A percentile compares a stretch with the other conserved stretches of the same genome.
Evolutionary conservation across 106 monocot genomes (phyloP).

Genomic region (Phalaenopsis aphrodite): DNA sequence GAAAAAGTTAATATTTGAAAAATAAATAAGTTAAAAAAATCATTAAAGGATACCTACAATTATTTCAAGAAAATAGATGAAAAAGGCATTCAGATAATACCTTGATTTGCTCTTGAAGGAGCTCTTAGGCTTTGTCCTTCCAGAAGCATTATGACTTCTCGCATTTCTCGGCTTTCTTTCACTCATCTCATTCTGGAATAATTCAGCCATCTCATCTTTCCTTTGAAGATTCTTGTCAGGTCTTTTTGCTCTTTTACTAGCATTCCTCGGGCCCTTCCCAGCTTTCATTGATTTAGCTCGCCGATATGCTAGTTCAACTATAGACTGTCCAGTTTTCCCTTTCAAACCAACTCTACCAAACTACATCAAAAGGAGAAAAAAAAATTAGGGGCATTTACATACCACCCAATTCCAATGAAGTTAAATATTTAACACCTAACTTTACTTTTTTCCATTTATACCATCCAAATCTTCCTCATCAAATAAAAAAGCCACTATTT

Average conservation of each 20-base stretch:
- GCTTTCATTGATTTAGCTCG: constrained; percentile 82
- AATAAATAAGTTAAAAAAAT: neutral
- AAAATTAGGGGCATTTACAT: no score
- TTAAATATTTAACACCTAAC: no score
- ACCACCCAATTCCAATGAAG: no score
- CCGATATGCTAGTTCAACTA: constrained; percentile 66
- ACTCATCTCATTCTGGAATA: constrained; percentile 88
- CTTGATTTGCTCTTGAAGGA: constrained; percentile 96
- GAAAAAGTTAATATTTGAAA: neutral
- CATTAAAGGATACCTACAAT: neutral
- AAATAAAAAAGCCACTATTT: no score
- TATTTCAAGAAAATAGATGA: neutral
- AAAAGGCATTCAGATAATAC: constrained; percentile 13
- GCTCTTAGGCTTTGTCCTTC: constrained; percentile 51
- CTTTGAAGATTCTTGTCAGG: constrained; percentile 34
- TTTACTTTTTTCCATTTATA: no score
- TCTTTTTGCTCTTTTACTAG: constrained; percentile 21
- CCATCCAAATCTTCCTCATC: no score
- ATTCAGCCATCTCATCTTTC: constrained; percentile 82
- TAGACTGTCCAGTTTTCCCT: constrained; percentile 48
- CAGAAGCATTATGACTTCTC: constrained; percentile 20
- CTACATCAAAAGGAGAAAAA: constrained; percentile 21
- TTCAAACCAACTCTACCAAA: constrained; percentile 34
- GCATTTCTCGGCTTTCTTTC: constrained; percentile 41
- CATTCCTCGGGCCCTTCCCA: constrained; percentile 30